These are phyloP conservation scores for Chenopodium quinoa DNA, from an alignment of 148 eudicot species.

Conservation along the genomic window DNA sequence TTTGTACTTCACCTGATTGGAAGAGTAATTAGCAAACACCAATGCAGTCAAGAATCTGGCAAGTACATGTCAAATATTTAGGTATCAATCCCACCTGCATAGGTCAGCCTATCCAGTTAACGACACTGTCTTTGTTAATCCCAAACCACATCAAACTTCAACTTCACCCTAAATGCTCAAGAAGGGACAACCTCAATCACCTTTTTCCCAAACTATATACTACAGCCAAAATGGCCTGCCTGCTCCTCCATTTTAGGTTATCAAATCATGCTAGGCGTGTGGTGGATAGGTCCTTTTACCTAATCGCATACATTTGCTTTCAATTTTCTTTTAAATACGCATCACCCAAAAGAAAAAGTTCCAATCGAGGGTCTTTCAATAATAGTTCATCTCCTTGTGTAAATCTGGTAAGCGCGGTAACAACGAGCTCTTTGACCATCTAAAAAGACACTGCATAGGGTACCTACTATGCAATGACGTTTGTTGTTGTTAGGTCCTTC, in stretches of 20 bases:
- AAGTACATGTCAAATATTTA: no score
- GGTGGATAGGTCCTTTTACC: neutral
- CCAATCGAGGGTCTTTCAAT: neutral
- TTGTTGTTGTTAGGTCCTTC: no score
- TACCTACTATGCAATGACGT: neutral
- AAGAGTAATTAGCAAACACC: no score
- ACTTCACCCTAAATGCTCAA: neutral
- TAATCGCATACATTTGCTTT: neutral
- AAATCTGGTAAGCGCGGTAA: neutral
- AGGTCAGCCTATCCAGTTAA: no score
- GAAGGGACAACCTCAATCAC: neutral
- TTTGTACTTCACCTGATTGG: no score
- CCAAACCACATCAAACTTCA: neutral
- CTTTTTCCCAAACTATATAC: neutral
- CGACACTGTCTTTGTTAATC: no score
- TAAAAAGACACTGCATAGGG: neutral
- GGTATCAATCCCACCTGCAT: no score
- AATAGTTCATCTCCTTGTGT: neutral
- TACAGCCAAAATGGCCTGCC: neutral
- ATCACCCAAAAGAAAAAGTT: neutral
- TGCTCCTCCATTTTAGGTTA: neutral
- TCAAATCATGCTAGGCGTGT: neutral
- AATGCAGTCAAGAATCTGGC: no score
- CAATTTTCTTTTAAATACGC: neutral
- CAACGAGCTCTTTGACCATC: neutral